Evolutionary conservation across 78 protist species (phyloP), one percentile per base, ranked within the genome.

Genomic region (Dictyostelium intermedium): DNA sequence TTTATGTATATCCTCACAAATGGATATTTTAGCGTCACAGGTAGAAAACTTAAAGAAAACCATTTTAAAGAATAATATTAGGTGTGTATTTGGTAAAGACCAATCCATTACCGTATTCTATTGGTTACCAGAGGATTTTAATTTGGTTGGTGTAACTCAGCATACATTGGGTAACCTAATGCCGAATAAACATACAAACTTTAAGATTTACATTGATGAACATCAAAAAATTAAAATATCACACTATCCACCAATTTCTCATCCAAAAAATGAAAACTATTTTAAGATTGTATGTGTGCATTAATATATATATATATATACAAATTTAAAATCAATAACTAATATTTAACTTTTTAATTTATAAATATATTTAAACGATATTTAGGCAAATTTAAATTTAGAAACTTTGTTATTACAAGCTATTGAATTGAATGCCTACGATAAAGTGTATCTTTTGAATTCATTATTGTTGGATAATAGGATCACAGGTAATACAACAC

Each of bases 121-220:
- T 69, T 89, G 94, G 94, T 45, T 89, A 70, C 86, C 93, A 1
- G 94, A 89, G 1, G 94, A 89, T 30, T n/a, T 89, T 5, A 45
- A 82, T 82, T 35, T 82, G 6, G 39, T 45, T 79, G 66, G 84
- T 45, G 83, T 23, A 39, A 35, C 45, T 3, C 82, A 30, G n/a
- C 60, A 23, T 7, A 32, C 81, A 2, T 7, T 35, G 20, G 82
- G 79, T 2, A 89, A 43, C 70, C 27, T 87, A 27, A 83, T 80
- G 47, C 74, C 63, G 45, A 47, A 25, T 6, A 80, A 35, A 14
- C 25, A 89, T 81, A 80, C 73, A 5, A 80, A 89, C 69, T 79
- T 80, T 23, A 89, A 77, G 34, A 80, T 89, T 10, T 80, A 27
- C 25, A 35, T 80, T 9, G 81, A 60, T 27, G 92, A 87, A 25